These are phyloP conservation scores for Asterochloris erici DNA, from an alignment of 139 green algal genomes.

Conservation along the genomic window DNA sequence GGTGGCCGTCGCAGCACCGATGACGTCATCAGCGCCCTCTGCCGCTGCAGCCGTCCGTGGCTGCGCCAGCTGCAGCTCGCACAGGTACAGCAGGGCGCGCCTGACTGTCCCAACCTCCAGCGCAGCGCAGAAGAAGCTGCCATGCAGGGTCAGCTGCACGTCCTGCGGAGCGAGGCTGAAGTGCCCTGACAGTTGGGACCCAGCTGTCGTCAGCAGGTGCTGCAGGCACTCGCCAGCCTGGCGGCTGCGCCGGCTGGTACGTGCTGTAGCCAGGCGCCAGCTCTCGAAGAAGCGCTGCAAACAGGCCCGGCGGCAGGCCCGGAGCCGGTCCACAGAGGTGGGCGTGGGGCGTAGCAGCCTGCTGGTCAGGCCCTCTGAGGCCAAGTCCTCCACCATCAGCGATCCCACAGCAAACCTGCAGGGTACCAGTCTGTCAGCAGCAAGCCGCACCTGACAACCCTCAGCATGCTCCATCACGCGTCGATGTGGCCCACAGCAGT, in stretches of 20 bases:
- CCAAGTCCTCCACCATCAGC: conserved; percentile 14
- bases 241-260: neutral
- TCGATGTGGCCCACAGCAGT: too few species aligned
- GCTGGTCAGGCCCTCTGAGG: neutral
- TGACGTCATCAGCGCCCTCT: too few species aligned
- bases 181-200: conserved; percentile 8
- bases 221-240: conserved; percentile 12
- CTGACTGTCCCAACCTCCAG: conserved; percentile 18
- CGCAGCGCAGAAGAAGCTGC: conserved; percentile 16
- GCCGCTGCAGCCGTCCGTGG: neutral
- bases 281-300: conserved; percentile 20
- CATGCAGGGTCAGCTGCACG: neutral
- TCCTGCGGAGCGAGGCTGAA: conserved; percentile 8
- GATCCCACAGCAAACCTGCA: conserved; percentile 16
- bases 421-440: neutral
- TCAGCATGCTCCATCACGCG: too few species aligned
- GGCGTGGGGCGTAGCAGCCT: neutral
- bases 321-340: conserved; percentile 7
- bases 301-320: conserved; percentile 3
- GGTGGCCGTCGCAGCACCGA: too few species aligned
- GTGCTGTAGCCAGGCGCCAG: conserved; percentile 4
- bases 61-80: conserved; percentile 5
- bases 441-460: neutral
- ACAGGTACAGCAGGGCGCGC: conserved; percentile 14
- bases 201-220: conserved; percentile 12